These are phyloP conservation scores for Debaryomyces castellii DNA, from an alignment of 805 yeast species.

Conservation along the genomic window DNA sequence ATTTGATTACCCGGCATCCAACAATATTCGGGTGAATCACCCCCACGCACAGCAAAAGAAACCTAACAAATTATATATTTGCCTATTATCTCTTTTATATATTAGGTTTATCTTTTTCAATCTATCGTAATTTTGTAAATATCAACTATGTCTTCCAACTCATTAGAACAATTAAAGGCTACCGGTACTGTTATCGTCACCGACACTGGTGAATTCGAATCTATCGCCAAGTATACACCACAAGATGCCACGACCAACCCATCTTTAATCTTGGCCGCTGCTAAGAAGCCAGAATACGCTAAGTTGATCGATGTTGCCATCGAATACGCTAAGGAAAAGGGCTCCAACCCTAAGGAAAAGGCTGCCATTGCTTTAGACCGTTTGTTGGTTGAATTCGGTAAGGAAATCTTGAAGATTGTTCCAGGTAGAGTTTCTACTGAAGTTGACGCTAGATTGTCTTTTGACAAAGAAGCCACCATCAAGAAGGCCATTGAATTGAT, in stretches of 20 bases:
- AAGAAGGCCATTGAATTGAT: slow-evolving; percentile 92
- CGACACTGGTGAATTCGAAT: slow-evolving; percentile 98
- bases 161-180: slow-evolving; percentile 90
- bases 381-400: slow-evolving; percentile 94
- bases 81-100: not conserved
- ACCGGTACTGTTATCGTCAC: slow-evolving; percentile 96
- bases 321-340: slow-evolving; percentile 68
- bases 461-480: slow-evolving; percentile 91
- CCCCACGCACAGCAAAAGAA: slow-evolving; percentile 5
- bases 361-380: slow-evolving; percentile 86
- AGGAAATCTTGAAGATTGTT: slow-evolving; percentile 85
- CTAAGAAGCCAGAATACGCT: slow-evolving; percentile 87
- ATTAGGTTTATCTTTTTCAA: not conserved
- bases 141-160: slow-evolving; percentile 37
- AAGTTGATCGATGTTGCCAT: slow-evolving; percentile 89
- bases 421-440: slow-evolving; percentile 99
- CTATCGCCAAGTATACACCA: slow-evolving; percentile 96
- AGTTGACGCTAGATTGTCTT: slow-evolving; percentile 97
- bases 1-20: not conserved
- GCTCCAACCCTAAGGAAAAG: slow-evolving; percentile 57
- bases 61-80: not conserved
- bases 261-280: slow-evolving; percentile 92
- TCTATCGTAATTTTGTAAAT: not conserved
- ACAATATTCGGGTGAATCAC: slow-evolving; percentile 7
- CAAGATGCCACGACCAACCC: slow-evolving; percentile 99